Evolutionary conservation across 192 early-diverging fungal species (phyloP), one percentile per base, ranked within the genome.

Genomic region (Umbelopsis vinacea): DNA sequence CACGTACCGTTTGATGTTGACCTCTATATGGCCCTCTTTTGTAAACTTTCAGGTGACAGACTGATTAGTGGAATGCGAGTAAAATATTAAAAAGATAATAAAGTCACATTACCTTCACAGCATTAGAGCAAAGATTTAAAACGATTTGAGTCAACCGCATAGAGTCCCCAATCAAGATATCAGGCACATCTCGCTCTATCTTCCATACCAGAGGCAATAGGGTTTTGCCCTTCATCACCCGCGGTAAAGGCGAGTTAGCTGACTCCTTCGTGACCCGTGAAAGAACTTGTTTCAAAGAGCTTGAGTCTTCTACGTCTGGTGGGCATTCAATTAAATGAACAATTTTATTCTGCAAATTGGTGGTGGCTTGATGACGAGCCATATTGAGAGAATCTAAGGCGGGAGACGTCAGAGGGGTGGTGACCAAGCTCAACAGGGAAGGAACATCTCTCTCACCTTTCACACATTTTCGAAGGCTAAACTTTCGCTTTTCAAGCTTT

Each of bases 81-180:
- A 26, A 7, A 24, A n/a, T n/a, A n/a, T n/a, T 5, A 40, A 40
- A 15, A 24, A 40, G 22, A 68, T 24, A 52, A 46, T 29, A 23
- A 0, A 53, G 52, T 6, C 19, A 11, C 22, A 29, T 82, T 70
- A 84, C 83, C 68, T 86, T 86, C 50, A 86, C 81, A 1, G 85
- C 83, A 67, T 86, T 86, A 6, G 85, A 84, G 68, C 85, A 86
- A 40, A 86, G 72, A 60, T 86, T 86, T 37, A 86, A 72, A 12
- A 86, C 69, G 2, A 86, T 83, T 70, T 86, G 85, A 43, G 81
- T 80, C 37, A 86, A 52, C 1, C 85, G 74, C 69, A 83, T 86
- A 1, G 81, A 84, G 52, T 86, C 85, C 12, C 85, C 85, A 66
- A 86, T 73, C n/a, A 86, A 71, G 67, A 81, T 78, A 33, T 86